Percentiles rank a stretch among this genome's conserved stretches.
Conservation (phyloP, 306 rosid genomes). For the Malus sylvestris region DNA sequence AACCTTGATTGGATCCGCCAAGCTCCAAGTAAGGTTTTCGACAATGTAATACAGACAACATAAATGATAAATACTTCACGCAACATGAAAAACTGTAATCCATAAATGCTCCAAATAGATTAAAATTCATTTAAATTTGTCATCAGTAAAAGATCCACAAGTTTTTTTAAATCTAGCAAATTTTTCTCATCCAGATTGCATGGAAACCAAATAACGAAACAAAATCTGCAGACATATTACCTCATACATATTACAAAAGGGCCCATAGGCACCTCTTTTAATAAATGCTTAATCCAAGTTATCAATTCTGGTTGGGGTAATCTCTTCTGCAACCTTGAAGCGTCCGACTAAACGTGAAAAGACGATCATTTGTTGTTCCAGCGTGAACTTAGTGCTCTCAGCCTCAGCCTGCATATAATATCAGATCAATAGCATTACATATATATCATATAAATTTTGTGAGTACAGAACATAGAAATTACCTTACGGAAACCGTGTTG, state of each 20-base stretch:
- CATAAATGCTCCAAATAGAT: not conserved
- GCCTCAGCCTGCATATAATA: slow-evolving; percentile 72
- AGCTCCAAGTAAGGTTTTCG: too few species aligned
- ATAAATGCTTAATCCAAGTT: slow-evolving; percentile 40
- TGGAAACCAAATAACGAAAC: not conserved
- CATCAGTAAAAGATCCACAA: not conserved
- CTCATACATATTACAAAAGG: not conserved
- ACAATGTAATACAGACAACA: too few species aligned
- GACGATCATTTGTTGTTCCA: slow-evolving; percentile 97
- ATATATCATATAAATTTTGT: not conserved
- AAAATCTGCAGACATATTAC: not conserved
- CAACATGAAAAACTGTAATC: too few species aligned
- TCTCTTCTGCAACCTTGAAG: slow-evolving; percentile 73
- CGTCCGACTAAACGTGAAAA: slow-evolving; percentile 72
- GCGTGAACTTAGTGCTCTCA: slow-evolving; percentile 78
- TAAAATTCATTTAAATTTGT: not conserved
- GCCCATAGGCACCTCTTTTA: not conserved
- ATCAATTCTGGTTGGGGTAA: slow-evolving; percentile 68
- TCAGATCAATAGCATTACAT: not conserved
- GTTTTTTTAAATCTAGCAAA: not conserved
- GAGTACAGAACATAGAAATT: not conserved
- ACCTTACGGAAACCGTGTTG: slow-evolving; percentile 96
- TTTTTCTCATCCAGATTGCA: not conserved
- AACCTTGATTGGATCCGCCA: not conserved
- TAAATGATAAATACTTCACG: too few species aligned